phyloP scores from a whole-genome alignment of 2,329 filamentous ascomycete genomes.

The Colletotrichum simmondsii region DNA sequence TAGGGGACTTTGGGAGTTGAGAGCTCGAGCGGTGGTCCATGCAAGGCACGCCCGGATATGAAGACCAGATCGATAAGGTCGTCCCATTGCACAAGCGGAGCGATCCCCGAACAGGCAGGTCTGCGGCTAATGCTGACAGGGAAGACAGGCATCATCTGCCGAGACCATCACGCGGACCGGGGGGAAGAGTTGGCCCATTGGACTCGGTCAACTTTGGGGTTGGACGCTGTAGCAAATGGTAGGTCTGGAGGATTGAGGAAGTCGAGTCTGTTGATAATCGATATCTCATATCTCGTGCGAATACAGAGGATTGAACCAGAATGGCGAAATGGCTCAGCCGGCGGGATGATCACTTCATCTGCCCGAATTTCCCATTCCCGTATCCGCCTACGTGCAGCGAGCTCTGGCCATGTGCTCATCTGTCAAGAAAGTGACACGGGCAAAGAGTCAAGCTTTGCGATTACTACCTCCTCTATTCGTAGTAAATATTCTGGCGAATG shows the following conservation, averaged over 20 bases:
- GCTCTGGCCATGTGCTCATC: neutral
- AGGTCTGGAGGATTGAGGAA: neutral
- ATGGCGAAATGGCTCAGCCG: neutral
- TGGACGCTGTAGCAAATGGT: neutral
- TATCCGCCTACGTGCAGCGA: neutral
- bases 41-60: slow-evolving; percentile 1
- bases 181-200: neutral
- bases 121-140: slow-evolving; percentile 14
- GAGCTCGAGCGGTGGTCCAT: neutral
- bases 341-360: neutral
- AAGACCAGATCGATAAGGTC: slow-evolving; percentile 16
- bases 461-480: slow-evolving; percentile 25
- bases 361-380: neutral
- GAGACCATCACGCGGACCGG: slow-evolving; percentile 11
- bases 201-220: too few relatives aligned
- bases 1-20: neutral
- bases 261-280: neutral
- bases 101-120: slow-evolving; percentile 29
- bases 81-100: slow-evolving; percentile 19
- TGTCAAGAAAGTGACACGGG: slow-evolving; percentile 13
- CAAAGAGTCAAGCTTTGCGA: too few relatives aligned
- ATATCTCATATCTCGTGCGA: neutral
- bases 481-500: neutral
- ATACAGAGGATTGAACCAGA: neutral
- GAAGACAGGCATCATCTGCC: slow-evolving; percentile 21